Evolutionary conservation across 495 filamentous ascomycete genomes (phyloP), one percentile per base, ranked within the genome.

Genomic region (Massariosphaeria phaeospora): DNA sequence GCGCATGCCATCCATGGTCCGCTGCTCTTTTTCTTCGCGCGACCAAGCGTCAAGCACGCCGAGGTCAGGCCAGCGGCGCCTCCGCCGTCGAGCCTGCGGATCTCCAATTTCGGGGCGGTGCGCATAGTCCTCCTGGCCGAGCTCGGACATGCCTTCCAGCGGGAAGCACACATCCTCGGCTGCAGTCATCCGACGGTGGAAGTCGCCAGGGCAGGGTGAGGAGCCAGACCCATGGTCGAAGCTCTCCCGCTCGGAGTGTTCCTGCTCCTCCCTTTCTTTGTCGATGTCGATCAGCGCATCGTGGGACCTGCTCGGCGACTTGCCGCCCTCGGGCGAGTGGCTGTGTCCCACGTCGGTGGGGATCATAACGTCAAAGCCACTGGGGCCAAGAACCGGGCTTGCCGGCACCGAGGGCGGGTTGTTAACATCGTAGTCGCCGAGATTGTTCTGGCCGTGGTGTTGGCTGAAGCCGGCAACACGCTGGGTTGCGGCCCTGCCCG

Each of bases 101-200:
- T 69, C 64, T 29, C 73, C 71, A 47, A 72, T 70, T 18, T 70
- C 74, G n/a, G 60, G 54, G 10, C 52, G 62, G 47, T 64, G 64
- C 27, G 65, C 67, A 45, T 67, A 75, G 47, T 94, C 88, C 46
- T 95, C 91, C 36, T 89, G 84, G 39, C 81, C 88, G 41, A 89
- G 70, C 51, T 89, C 88, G 0, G 86, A 94, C 58, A 85, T 75
- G 15, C 76, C 83, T 51, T 89, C 86, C 15, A 79, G 78, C 1
- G 91, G 91, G 61, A 95, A 96, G 74, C 93, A 97, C 1, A 97
- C 93, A 70, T 98, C 93, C 62, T 89, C 85, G 61, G 89, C 80
- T 2, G 85, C 86, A 15, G 76, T 73, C 8, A 79, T 54, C 13
- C 72, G 73, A 35, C 81, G 69, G 13, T 77, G 71, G 5, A 75